Percentiles rank a stretch among this genome's conserved stretches.
Evolutionary conservation across 2,329 filamentous ascomycete genomes (phyloP).

Genomic region (Thielaviopsis populi): DNA sequence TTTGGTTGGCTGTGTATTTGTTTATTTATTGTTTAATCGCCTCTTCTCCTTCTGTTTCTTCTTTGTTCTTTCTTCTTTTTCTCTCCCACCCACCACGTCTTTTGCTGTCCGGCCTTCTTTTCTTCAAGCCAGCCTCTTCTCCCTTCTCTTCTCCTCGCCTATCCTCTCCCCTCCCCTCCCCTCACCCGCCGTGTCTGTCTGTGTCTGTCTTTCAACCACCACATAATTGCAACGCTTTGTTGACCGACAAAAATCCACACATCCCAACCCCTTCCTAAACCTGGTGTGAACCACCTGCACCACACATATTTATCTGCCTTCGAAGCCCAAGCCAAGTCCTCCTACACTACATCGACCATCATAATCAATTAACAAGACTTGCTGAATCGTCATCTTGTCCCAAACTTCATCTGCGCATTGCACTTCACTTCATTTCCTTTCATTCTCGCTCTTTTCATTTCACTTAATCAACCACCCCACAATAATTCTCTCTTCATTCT

Average conservation of each 20-base stretch:
- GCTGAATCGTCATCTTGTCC: conserved; percentile 6
- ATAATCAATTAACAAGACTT: background rate
- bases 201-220: conserved; percentile 3
- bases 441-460: background rate
- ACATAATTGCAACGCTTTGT: conserved; percentile 3
- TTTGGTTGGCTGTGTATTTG: background rate
- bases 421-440: background rate
- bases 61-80: background rate
- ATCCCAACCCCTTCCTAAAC: conserved; percentile 1
- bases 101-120: background rate
- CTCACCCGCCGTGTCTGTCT: background rate
- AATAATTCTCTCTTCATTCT: background rate
- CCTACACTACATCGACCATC: background rate
- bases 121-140: conserved; percentile 2
- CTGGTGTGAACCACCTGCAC: background rate
- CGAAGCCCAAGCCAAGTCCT: background rate
- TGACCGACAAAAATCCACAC: conserved; percentile 1
- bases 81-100: background rate
- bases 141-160: background rate
- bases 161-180: background rate
- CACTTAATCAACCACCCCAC: background rate
- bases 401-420: background rate
- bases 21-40: background rate
- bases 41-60: background rate
- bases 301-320: conserved; percentile 4